Percentiles rank a stretch among this genome's conserved stretches.
Conservation (phyloP, 495 filamentous ascomycete species). For the Schizothecium vesticola region DNA sequence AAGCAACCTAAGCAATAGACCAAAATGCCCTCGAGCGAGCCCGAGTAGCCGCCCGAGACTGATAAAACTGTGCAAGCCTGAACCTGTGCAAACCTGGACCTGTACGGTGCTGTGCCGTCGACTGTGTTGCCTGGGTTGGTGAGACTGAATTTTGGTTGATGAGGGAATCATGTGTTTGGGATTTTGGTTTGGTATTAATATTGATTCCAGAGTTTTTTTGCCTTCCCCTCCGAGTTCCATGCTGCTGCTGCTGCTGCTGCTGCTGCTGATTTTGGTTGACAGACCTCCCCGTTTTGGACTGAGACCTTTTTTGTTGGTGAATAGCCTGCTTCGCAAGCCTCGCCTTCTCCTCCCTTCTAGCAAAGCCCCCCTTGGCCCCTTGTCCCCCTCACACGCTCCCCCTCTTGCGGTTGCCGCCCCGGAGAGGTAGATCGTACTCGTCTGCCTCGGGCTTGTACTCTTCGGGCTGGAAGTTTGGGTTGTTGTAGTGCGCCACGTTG, state of each 20-base stretch:
- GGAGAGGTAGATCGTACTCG: conserved; percentile 27
- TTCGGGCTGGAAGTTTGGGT: conserved; percentile 77
- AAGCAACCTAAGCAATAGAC: not conserved
- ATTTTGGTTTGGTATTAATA: conserved; percentile 6
- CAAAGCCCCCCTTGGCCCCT: conserved; percentile 9
- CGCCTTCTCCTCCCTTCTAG: conserved; percentile 9
- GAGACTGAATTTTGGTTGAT: not conserved
- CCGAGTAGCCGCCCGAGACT: too few relatives aligned
- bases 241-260: not conserved
- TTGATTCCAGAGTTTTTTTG: not conserved
- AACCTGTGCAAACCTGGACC: too few relatives aligned
- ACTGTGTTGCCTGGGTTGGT: not conserved
- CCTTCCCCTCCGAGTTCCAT: not conserved
- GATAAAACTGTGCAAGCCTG: not conserved
- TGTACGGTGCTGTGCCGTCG: not conserved
- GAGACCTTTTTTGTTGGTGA: not conserved
- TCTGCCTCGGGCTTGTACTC: conserved; percentile 46
- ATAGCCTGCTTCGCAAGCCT: not conserved
- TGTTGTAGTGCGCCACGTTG: conserved; percentile 79
- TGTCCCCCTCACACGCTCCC: conserved; percentile 26
- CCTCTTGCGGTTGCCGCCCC: conserved; percentile 33
- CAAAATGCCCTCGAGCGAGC: not conserved
- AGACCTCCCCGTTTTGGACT: not conserved
- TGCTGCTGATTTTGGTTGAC: not conserved
- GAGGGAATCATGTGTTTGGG: not conserved